Conservation (phyloP, 2,329 filamentous ascomycete genomes). For the Emmonsia crescens region DNA sequence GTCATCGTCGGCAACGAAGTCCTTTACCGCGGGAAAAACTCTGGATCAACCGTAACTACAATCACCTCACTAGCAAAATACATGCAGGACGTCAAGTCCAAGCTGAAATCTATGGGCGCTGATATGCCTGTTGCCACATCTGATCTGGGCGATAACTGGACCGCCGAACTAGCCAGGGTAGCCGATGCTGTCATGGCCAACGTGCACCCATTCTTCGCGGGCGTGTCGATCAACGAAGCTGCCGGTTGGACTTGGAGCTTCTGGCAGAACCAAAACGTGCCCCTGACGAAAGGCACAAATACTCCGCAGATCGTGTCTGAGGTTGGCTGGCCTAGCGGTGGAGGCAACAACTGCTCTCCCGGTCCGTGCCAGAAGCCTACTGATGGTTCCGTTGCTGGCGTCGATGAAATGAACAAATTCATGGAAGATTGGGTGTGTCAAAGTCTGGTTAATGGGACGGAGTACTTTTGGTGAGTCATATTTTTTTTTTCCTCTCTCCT, state of each 20-base stretch:
- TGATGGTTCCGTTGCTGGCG: slow-evolving; percentile 63
- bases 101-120: slow-evolving; percentile 57
- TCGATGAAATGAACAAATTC: slow-evolving; percentile 74
- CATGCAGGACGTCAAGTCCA: slow-evolving; percentile 57
- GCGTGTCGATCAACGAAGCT: slow-evolving; percentile 56
- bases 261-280: slow-evolving; percentile 60
- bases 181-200: slow-evolving; percentile 93
- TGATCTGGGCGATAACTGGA: slow-evolving; percentile 86
- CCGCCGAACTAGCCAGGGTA: slow-evolving; percentile 51
- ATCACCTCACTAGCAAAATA: slow-evolving; percentile 51
- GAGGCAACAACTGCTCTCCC: slow-evolving; percentile 65
- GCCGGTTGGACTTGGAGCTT: slow-evolving; percentile 74
- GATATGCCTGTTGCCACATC: slow-evolving; percentile 72
- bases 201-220: slow-evolving; percentile 91
- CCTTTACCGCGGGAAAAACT: slow-evolving; percentile 40
- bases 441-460: slow-evolving; percentile 66
- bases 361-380: slow-evolving; percentile 45
- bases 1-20: slow-evolving; percentile 56
- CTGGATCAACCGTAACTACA: slow-evolving; percentile 48
- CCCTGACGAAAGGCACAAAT: slow-evolving; percentile 47
- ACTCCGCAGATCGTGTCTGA: slow-evolving; percentile 78
- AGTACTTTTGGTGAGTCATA: slow-evolving; percentile 72
- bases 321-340: slow-evolving; percentile 79
- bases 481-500: not conserved
- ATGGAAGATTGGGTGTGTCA: slow-evolving; percentile 78